These are phyloP conservation scores for Verticillium dahliae DNA, from an alignment of 2,329 filamentous ascomycete species.

Conservation along the genomic window DNA sequence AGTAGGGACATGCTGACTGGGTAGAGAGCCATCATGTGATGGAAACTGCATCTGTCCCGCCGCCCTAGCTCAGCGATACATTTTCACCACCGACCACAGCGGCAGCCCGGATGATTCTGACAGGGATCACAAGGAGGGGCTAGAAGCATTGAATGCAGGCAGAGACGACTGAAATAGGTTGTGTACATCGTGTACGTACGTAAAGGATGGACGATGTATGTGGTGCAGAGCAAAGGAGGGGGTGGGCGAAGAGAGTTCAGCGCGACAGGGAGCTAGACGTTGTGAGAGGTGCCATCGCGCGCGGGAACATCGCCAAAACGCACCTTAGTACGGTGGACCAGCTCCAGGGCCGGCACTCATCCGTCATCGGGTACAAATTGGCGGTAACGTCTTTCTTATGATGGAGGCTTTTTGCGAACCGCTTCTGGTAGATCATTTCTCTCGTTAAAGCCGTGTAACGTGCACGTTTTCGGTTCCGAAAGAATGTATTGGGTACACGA, in stretches of 20 bases:
- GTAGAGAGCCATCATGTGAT: too few relatives aligned
- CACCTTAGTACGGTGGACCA: not conserved
- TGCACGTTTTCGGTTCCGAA: too few relatives aligned
- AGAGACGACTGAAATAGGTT: not conserved
- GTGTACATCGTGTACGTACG: not conserved
- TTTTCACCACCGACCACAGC: too few relatives aligned
- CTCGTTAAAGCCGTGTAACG: too few relatives aligned
- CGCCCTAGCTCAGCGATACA: too few relatives aligned
- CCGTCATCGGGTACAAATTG: not conserved
- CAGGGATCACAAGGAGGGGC: not conserved
- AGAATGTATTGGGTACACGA: too few relatives aligned
- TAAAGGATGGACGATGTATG: not conserved
- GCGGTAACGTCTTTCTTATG: not conserved
- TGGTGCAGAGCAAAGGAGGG: not conserved
- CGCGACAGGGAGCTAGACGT: not conserved
- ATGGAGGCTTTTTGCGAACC: not conserved
- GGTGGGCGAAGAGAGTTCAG: not conserved
- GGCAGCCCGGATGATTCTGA: not conserved
- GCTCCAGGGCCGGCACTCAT: not conserved
- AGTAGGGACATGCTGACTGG: too few relatives aligned
- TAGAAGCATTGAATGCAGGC: not conserved
- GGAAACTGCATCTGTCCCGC: too few relatives aligned
- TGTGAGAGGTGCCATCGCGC: not conserved
- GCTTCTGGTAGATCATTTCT: too few relatives aligned
- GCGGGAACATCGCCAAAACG: not conserved